phyloP scores from a whole-genome alignment of 345 rosid genomes.

The Barbarea vulgaris region DNA sequence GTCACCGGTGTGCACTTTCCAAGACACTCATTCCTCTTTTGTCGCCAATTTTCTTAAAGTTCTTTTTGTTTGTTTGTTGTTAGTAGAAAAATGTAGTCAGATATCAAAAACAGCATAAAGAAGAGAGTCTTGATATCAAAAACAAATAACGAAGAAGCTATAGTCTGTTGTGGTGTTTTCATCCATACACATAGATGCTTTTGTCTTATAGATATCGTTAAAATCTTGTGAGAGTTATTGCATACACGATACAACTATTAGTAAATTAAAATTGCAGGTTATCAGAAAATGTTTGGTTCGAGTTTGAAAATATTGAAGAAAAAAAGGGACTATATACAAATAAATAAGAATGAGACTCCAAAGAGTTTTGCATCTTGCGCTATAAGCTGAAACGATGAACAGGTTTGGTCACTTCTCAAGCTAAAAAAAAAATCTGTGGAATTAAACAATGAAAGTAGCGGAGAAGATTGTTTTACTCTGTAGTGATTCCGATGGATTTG shows the following conservation, averaged over 20 bases:
- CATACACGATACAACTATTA: not conserved
- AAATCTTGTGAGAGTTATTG: not conserved
- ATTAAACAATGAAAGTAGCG: conserved; percentile 54
- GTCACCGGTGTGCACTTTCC: not conserved
- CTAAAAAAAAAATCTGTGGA: not conserved
- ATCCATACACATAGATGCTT: not conserved
- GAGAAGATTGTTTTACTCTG: conserved; percentile 55
- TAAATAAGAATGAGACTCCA: not conserved
- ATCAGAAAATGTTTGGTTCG: not conserved
- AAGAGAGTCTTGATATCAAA: not conserved
- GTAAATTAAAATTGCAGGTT: not conserved
- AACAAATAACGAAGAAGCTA: not conserved
- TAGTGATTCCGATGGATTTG: conserved; percentile 57
- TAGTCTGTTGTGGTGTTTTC: not conserved
- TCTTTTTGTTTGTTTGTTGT: not conserved
- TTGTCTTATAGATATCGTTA: not conserved
- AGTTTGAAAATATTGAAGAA: not conserved
- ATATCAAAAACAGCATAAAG: not conserved
- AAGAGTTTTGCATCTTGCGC: conserved; percentile 1
- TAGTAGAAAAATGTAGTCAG: not conserved
- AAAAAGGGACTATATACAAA: conserved; percentile 1
- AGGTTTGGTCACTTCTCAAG: not conserved
- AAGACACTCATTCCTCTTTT: conserved; percentile 4
- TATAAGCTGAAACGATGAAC: not conserved
- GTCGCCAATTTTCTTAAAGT: not conserved